Evolutionary conservation across 1,284 basidiomycete species (phyloP), one percentile per base, ranked within the genome.

Genomic region (Boletellus deceptivus): DNA sequence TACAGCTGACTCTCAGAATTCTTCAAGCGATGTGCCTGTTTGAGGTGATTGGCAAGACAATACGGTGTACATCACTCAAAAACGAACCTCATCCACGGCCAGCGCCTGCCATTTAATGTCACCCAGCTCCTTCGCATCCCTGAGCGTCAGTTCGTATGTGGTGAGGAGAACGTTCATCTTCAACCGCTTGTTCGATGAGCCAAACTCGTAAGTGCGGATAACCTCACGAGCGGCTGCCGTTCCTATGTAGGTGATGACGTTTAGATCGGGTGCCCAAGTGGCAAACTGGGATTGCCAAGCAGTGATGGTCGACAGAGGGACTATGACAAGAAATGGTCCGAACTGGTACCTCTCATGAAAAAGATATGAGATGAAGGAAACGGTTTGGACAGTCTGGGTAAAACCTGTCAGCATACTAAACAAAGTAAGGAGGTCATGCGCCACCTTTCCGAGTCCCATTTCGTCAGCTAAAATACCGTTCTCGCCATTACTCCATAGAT

Each of bases 391-490:
- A 6, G 96, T 91, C 86, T 91, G 56, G 16, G 14, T 7, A 34
- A 34, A 22, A 54, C 38, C 10, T 4, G 42, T 68, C 38, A 67
- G 54, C 25, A 47, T 36, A 40, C 47, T 18, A 18, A 44, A 11
- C 33, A 29, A 6, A n/a, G 8, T 49, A 42, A 49, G 20, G 20
- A 43, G 17, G 27, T 39, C 46, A 47, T 48, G 13, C 31, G 45
- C 52, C 36, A 88, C 89, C 82, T 99, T 99, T 48, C 97, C 97
- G 17, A 99, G 86, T 69, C 97, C 97, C 97, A 99, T 99, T 79
- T 99, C 97, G 66, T 99, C 97, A 1, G 97, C 97, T 27, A 99
- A 76, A 59, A 99, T 98, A 29, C 97, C 97, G 65, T 98, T 98
- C 61, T 97, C 90, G 20, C 91, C 91, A 60, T 93, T 86, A 62